Evolutionary conservation across 768 basidiomycete species (phyloP), one percentile per base, ranked within the genome.

Genomic region (Suillus paluster): DNA sequence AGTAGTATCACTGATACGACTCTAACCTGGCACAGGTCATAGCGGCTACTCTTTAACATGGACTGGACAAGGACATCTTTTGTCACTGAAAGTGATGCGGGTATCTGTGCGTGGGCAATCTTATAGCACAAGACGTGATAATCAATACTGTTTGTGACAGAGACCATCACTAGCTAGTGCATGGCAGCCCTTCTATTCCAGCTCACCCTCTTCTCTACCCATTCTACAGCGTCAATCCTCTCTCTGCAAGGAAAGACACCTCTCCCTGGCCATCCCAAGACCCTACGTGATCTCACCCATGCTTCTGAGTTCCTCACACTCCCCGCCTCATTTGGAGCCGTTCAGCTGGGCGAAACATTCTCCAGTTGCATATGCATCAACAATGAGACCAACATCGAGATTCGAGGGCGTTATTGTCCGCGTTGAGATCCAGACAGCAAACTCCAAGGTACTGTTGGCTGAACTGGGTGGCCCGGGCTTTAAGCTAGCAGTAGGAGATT

Each of bases 301-400:
- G 84, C 89, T 38, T 86, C 91, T 12, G 89, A 94, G 66, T 78
- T 94, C 63, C 83, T 96, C 62, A 89, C 87, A 21, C 81, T 97
- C 9, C 94, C 95, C 0, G 80, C 90, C 21, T 85, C 93, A 9
- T 96, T 95, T 70, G 95, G 94, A 17, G 79, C 87, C 7, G 92
- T 96, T 65, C 92, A 94, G 68, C 84, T 97, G 1, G 95, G 95
- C 12, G 93, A 96, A 75, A 92, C 91, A 0, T 95, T 97, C 70
- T 85, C 89, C 1, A 88, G 91, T 66, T 89, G 87, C 68, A 80
- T 97, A 27, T 91, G 89, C 63, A 81, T 97, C 61, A 91, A 93
- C 70, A 95, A 95, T 71, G 90, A 93, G 72, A 83, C 86, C 0
- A 79, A 84, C 38, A 73, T 83, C 6, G 82, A 84, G 3, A 80